These are phyloP conservation scores for Candida xiaguanensis DNA, from an alignment of 805 yeast genomes.

Conservation along the genomic window DNA sequence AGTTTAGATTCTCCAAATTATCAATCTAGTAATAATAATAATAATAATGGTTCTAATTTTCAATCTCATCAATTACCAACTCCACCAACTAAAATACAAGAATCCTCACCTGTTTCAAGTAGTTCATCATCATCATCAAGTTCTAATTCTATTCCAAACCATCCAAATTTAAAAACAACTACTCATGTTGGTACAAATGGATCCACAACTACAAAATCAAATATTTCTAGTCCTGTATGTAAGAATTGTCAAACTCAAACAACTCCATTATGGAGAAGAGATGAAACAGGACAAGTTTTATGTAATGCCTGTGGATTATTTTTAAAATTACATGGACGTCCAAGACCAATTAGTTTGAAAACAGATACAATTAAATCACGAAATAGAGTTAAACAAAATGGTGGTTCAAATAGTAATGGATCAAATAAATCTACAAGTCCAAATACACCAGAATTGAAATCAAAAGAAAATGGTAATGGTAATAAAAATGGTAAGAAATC, in stretches of 20 bases:
- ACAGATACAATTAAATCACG: slow-evolving; percentile 91
- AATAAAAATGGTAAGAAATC: slow-evolving; percentile 19
- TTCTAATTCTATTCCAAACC: slow-evolving; percentile 34
- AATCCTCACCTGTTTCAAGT: slow-evolving; percentile 1
- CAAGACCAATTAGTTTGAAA: slow-evolving; percentile 86
- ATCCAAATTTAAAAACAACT: slow-evolving; percentile 63
- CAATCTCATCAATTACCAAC: slow-evolving; percentile 7
- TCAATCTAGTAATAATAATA: background rate
- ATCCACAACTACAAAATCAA: slow-evolving; percentile 61
- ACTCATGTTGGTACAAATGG: slow-evolving; percentile 54
- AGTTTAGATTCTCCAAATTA: background rate
- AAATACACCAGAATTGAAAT: slow-evolving; percentile 54
- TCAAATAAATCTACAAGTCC: slow-evolving; percentile 41
- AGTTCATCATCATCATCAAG: slow-evolving; percentile 1
- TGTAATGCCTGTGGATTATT: slow-evolving; percentile 95
- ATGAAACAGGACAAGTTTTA: slow-evolving; percentile 71
- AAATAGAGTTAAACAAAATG: slow-evolving; percentile 66
- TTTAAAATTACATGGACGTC: slow-evolving; percentile 84
- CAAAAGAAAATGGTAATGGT: slow-evolving; percentile 35
- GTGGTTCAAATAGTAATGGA: slow-evolving; percentile 15
- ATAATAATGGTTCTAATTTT: background rate
- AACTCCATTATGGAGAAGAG: slow-evolving; percentile 94
- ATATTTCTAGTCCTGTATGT: slow-evolving; percentile 67
- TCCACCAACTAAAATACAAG: slow-evolving; percentile 7
- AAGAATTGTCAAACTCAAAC: slow-evolving; percentile 90